Conservation (phyloP, 2,329 filamentous ascomycete genomes). For the Aspergillus brunneoviolaceus region DNA sequence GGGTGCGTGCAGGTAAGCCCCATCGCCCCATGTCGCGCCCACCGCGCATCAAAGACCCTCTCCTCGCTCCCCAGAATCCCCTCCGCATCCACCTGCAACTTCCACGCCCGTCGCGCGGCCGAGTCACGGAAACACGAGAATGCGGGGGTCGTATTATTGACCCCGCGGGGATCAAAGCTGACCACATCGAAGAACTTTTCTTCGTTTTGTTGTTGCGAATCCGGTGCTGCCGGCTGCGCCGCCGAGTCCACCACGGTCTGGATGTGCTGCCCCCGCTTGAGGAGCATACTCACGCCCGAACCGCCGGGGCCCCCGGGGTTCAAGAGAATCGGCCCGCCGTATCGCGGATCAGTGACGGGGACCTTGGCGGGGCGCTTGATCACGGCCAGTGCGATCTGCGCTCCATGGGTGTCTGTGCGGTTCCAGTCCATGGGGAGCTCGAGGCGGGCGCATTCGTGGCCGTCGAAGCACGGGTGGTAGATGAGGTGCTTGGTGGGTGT, state of each 20-base stretch:
- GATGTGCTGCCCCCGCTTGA: not conserved
- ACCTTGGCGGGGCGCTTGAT: conserved; percentile 8
- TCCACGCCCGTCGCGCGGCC: not conserved
- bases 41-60: not conserved
- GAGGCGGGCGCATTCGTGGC: conserved; percentile 3
- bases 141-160: conserved; percentile 7
- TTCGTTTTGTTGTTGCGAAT: not conserved
- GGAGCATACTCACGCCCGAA: conserved; percentile 3
- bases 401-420: not conserved
- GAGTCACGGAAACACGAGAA: conserved; percentile 2
- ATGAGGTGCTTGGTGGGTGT: not conserved
- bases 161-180: conserved; percentile 5
- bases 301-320: conserved; percentile 5
- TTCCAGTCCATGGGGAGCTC: conserved; percentile 9
- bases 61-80: not conserved
- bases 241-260: conserved; percentile 5
- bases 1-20: not conserved
- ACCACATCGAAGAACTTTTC: conserved; percentile 7
- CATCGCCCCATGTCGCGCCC: not conserved
- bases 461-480: conserved; percentile 4
- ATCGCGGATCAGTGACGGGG: conserved; percentile 3
- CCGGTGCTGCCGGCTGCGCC: not conserved
- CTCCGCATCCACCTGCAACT: not conserved
- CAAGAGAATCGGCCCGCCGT: not conserved
- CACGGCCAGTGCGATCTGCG: conserved; percentile 5